Percentiles rank a stretch among this genome's conserved stretches.
Evolutionary conservation across 106 monocot species (phyloP).

Genomic region (Platanthera guangdongensis): DNA sequence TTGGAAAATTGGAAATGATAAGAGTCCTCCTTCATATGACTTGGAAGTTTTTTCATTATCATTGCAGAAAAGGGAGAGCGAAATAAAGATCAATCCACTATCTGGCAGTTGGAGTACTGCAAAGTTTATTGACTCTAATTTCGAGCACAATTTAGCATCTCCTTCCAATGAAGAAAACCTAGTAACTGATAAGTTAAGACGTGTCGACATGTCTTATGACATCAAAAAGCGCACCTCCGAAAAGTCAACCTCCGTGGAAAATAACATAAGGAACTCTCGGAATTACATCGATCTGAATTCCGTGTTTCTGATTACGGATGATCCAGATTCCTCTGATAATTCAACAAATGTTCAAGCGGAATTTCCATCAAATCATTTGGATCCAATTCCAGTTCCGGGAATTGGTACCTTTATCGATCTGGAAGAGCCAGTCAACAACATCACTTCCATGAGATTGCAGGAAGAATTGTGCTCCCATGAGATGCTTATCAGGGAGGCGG

Average conservation of each 20-base stretch:
- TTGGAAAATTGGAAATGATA: background rate
- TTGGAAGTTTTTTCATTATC: background rate
- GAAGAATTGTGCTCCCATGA: conserved; percentile 11
- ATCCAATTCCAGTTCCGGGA: conserved; percentile 3
- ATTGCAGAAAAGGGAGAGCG: background rate
- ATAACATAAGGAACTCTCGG: background rate
- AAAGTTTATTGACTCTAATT: background rate
- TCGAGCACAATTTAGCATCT: background rate
- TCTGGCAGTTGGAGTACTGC: background rate
- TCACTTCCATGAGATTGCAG: background rate
- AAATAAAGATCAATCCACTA: background rate
- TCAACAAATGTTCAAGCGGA: conserved; percentile 10
- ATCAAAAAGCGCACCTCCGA: background rate
- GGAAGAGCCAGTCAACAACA: conserved; percentile 15
- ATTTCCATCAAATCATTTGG: background rate
- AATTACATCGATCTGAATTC: conserved; percentile 49
- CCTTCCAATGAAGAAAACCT: background rate
- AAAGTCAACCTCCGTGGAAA: conserved; percentile 2
- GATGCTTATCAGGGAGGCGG: conserved; percentile 25
- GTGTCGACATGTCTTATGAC: background rate
- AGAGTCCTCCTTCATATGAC: background rate
- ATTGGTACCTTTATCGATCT: conserved; percentile 26
- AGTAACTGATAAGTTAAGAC: background rate
- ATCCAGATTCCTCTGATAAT: conserved; percentile 5
- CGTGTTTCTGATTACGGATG: conserved; percentile 8